Evolutionary conservation across 2,329 filamentous ascomycete genomes (phyloP).

Genomic region (Amylocarpus encephaloides): DNA sequence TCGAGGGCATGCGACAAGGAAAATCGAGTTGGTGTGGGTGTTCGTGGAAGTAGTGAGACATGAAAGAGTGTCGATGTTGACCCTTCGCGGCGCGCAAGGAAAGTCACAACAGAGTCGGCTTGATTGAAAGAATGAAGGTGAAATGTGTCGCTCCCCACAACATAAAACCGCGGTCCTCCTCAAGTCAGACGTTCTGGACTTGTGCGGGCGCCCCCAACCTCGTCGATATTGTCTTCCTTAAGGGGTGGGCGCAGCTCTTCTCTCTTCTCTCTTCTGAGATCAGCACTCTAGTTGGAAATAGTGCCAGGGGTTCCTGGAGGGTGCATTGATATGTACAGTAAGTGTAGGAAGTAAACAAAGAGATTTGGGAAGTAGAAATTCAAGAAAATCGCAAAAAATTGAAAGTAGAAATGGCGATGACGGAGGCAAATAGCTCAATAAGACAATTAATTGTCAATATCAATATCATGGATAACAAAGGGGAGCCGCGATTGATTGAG

Average conservation of each 20-base stretch:
- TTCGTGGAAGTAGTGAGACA: background rate
- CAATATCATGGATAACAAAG: background rate
- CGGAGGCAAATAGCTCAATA: constrained; percentile 3
- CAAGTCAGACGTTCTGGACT: background rate
- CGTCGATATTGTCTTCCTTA: constrained; percentile 3
- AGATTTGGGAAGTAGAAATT: background rate
- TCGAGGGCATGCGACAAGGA: background rate
- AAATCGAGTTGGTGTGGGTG: background rate
- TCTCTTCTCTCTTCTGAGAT: constrained; percentile 10
- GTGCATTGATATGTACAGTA: background rate
- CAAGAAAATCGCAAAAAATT: constrained; percentile 3
- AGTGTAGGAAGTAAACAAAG: background rate
- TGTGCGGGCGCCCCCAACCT: background rate
- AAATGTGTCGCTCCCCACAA: no score
- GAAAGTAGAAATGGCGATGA: constrained; percentile 19
- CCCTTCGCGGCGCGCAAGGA: background rate
- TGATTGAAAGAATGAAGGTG: background rate
- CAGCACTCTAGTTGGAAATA: constrained; percentile 6
- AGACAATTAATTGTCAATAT: background rate
- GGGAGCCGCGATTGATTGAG: constrained; percentile 3
- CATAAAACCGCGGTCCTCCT: no score
- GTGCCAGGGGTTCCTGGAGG: constrained; percentile 8
- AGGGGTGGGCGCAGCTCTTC: constrained; percentile 5
- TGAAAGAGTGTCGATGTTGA: background rate
- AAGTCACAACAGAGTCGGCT: background rate